These are phyloP conservation scores for Oehlia diaphana DNA, from an alignment of 192 early-diverging fungal species.

Conservation along the genomic window DNA sequence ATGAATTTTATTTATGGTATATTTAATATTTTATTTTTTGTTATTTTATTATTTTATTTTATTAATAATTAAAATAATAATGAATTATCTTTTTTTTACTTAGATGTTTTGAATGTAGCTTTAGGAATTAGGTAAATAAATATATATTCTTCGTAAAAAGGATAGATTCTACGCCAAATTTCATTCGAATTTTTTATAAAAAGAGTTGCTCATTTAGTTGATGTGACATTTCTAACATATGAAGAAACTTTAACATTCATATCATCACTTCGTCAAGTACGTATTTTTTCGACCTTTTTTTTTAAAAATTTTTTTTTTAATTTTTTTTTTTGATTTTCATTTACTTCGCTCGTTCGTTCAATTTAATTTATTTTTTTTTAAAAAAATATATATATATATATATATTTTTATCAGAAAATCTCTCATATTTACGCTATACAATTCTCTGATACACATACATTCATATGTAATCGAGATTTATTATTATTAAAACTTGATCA, in stretches of 20 bases:
- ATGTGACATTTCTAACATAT: background rate
- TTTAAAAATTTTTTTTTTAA: background rate
- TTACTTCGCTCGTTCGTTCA: too few species aligned
- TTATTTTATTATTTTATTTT: background rate
- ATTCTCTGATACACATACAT: constrained; percentile 7
- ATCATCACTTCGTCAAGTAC: background rate
- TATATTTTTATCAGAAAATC: background rate
- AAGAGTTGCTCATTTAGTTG: background rate
- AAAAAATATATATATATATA: too few species aligned
- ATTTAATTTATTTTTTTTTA: too few species aligned
- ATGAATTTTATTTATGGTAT: background rate
- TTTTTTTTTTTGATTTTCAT: too few species aligned
- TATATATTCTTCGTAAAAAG: background rate
- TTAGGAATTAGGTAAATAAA: background rate
- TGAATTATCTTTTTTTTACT: background rate
- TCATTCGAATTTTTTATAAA: background rate
- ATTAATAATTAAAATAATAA: background rate
- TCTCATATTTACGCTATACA: background rate
- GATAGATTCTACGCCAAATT: too few species aligned
- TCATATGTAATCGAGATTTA: constrained; percentile 6
- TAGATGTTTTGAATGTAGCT: background rate
- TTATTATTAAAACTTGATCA: background rate
- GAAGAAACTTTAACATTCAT: background rate
- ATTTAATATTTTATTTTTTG: background rate
- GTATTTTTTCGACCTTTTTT: background rate